A percentile compares a stretch with the other conserved stretches of the same genome.
phyloP scores from a whole-genome alignment of 2,329 filamentous ascomycete species.

The Aulographum hederae region DNA sequence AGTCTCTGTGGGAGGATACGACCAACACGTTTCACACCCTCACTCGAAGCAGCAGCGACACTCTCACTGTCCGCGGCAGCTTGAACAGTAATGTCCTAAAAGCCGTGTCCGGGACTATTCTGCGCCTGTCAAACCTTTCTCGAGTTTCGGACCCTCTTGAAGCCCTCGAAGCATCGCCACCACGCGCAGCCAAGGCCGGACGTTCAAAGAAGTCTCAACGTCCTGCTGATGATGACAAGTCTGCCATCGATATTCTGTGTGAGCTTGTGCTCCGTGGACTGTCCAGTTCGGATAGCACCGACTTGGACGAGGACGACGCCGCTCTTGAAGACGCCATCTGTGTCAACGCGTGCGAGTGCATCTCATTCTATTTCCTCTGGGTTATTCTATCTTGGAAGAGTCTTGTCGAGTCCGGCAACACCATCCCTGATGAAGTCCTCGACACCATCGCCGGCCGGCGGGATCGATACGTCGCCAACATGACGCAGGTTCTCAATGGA shows the following conservation, averaged over 20 bases:
- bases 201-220: conserved; percentile 21
- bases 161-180: conserved; percentile 43
- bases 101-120: conserved; percentile 54
- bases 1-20: conserved; percentile 70
- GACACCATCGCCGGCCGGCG: conserved; percentile 34
- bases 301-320: conserved; percentile 45
- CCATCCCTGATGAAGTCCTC: conserved; percentile 39
- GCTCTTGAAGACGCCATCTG: conserved; percentile 66
- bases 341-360: conserved; percentile 53
- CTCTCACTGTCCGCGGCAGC: conserved; percentile 34
- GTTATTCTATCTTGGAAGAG: conserved; percentile 40
- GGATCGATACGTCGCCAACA: conserved; percentile 29
- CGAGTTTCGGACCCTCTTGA: conserved; percentile 63
- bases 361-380: conserved; percentile 93
- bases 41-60: conserved; percentile 29
- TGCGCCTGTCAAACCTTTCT: conserved; percentile 65
- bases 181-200: conserved; percentile 22
- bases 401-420: conserved; percentile 32
- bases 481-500: conserved; percentile 30
- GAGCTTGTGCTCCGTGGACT: conserved; percentile 58
- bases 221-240: conserved; percentile 3
- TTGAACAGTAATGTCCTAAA: conserved; percentile 46
- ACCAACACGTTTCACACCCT: conserved; percentile 56
- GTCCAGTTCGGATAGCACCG: conserved; percentile 32
- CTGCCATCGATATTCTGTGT: conserved; percentile 50